Base-by-base conservation (phyloP, 805 yeast genomes). In the Kluyveromyces lactis region DNA sequence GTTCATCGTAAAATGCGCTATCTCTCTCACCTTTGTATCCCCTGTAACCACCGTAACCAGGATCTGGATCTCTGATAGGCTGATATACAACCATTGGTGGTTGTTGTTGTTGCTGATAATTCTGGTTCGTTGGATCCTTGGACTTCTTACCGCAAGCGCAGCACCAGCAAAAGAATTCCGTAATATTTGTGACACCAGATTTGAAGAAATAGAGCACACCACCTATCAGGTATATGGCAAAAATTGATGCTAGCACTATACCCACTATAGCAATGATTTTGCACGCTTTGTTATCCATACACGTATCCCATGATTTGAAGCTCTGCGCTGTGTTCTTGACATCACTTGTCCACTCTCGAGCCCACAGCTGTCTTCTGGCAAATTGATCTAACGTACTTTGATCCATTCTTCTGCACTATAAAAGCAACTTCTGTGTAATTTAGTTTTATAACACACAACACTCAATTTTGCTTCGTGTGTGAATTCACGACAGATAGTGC, bases 221-320 rank as follows among this genome's bases (percentile, higher is more conserved):
- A 11, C 72, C 64, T 1, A 81, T 15, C 3, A 81, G 42, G 82
- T 87, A 79, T 4, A 81, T 37, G 0, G 57, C 62, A 0, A 81
- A 42, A 2, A 84, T 48, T 0, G 56, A 66, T 0, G 79, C 90
- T 10, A 85, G 51, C 0, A 66, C 74, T 3, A 83, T 79, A 2
- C 83, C 81, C 11, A 82, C 84, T 32, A 84, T 83, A 3, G 84
- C 89, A 16, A 81, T 73, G 42, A 83, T 74, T 53, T 84, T 85
- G 60, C 95, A 85, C 34, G 78, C 68, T 33, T 63, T 77, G 58
- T 82, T 81, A 52, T 71, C 81, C 90, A 82, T 83, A 61, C 95
- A 85, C 2, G 84, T 73, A 53, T 79, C 76, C 92, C 94, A 84
- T 39, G 57, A 48, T 52, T 67, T 73, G 66, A 81, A 81, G 4